These are phyloP conservation scores for Triadica sebifera DNA, from an alignment of 345 rosid species.

Conservation along the genomic window DNA sequence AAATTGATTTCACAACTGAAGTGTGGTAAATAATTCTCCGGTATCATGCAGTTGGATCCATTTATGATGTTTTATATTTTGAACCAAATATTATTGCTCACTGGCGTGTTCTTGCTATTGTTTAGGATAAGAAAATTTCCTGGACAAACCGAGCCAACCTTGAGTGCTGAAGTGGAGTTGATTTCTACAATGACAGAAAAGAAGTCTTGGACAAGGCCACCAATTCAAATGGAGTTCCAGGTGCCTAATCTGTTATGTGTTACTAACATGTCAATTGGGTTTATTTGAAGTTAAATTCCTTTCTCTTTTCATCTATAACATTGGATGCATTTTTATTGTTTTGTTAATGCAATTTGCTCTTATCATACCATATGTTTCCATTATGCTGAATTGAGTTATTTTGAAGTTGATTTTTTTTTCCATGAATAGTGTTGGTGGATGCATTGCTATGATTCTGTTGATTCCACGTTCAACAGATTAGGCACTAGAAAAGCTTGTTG, in stretches of 20 bases:
- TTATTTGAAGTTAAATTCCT: neutral
- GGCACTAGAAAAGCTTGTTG: neutral
- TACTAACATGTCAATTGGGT: slow-evolving; percentile 4
- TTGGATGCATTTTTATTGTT: neutral
- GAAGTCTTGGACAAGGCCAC: slow-evolving; percentile 96
- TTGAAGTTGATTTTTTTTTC: neutral
- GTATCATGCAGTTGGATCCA: too few species aligned
- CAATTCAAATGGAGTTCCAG: slow-evolving; percentile 99
- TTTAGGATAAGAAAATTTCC: slow-evolving; percentile 94
- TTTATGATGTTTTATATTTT: neutral
- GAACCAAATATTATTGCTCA: neutral
- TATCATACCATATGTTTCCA: slow-evolving; percentile 9
- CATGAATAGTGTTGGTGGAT: neutral
- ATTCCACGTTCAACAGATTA: neutral
- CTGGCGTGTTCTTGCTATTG: neutral
- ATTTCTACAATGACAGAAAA: slow-evolving; percentile 92
- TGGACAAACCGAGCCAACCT: slow-evolving; percentile 94
- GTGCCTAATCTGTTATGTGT: slow-evolving; percentile 34
- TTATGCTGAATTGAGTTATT: neutral
- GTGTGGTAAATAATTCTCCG: too few species aligned
- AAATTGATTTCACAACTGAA: too few species aligned
- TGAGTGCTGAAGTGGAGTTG: slow-evolving; percentile 96
- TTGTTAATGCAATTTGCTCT: slow-evolving; percentile 1
- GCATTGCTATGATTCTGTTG: slow-evolving; percentile 3
- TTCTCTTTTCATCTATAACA: neutral